Percentiles rank a stretch among this genome's conserved stretches.
These are phyloP conservation scores for Cyclocybe cylindracea DNA, from an alignment of 768 basidiomycete species.

Conservation along the genomic window DNA sequence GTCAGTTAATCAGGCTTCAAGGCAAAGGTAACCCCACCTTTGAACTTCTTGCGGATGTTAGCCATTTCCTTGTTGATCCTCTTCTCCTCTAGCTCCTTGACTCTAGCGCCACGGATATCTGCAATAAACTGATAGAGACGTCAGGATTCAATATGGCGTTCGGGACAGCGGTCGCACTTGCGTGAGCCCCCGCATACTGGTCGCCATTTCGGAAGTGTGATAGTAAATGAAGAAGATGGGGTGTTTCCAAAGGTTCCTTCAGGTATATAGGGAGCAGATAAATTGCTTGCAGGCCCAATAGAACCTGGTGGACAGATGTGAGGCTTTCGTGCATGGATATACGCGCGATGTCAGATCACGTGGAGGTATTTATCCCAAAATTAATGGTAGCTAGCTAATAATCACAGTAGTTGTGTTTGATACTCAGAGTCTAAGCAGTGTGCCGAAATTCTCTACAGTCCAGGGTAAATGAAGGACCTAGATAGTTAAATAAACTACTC, in stretches of 20 bases:
- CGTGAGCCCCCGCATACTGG: slow-evolving; percentile 89
- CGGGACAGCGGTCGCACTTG: slow-evolving; percentile 59
- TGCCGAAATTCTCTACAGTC: no score
- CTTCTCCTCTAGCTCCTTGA: slow-evolving; percentile 97
- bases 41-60: slow-evolving; percentile 98
- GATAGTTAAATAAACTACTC: no score
- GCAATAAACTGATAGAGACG: slow-evolving; percentile 81
- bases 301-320: background rate
- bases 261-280: background rate
- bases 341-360: no score
- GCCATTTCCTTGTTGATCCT: slow-evolving; percentile 99
- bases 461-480: no score
- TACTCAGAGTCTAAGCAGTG: no score
- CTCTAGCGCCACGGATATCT: slow-evolving; percentile 95
- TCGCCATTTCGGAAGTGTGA: slow-evolving; percentile 61
- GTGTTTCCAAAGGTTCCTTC: background rate
- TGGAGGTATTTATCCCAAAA: no score
- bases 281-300: background rate
- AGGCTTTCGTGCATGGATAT: background rate
- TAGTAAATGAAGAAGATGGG: background rate
- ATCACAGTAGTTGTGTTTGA: no score
- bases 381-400: no score
- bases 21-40: slow-evolving; percentile 53
- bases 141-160: slow-evolving; percentile 9
- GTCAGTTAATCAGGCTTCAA: background rate